Percentiles rank a stretch among this genome's conserved stretches.
These are phyloP conservation scores for Botrytis porri DNA, from an alignment of 2,329 filamentous ascomycete species.

Conservation along the genomic window DNA sequence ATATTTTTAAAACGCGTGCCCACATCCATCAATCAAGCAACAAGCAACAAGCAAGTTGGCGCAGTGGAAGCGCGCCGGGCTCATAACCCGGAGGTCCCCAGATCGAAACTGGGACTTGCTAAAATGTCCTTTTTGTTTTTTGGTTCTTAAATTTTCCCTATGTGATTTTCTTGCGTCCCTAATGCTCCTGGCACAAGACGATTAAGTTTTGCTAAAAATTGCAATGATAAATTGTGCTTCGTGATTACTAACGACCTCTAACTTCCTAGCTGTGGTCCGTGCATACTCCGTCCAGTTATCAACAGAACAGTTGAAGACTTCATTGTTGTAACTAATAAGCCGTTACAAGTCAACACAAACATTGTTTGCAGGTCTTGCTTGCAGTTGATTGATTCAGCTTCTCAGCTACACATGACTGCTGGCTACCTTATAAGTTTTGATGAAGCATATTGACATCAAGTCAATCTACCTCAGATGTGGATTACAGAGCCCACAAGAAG, in stretches of 20 bases:
- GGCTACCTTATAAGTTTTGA: too few species aligned
- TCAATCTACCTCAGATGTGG: background rate
- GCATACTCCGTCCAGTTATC: background rate
- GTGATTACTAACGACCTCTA: background rate
- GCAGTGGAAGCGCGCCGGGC: constrained; percentile 42
- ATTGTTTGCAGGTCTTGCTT: too few species aligned
- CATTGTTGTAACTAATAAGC: too few species aligned
- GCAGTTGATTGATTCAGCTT: background rate
- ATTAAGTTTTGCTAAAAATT: background rate
- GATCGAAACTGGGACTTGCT: constrained; percentile 38
- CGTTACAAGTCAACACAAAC: background rate
- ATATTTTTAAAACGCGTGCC: rapidly evolving
- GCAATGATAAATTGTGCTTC: background rate
- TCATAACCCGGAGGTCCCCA: constrained; percentile 42
- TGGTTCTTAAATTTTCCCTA: background rate
- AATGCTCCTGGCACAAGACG: too few species aligned
- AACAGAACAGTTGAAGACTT: background rate
- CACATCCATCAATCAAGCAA: background rate
- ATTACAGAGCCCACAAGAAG: background rate
- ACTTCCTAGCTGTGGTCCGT: background rate
- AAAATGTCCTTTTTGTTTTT: background rate
- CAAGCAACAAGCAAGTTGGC: constrained; percentile 37
- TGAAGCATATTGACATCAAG: background rate
- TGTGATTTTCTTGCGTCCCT: background rate
- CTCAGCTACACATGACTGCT: too few species aligned